A percentile compares a stretch with the other conserved stretches of the same genome.
Evolutionary conservation across 1,139 yeast species (phyloP).

Genomic region (Kodamaea fungicola): DNA sequence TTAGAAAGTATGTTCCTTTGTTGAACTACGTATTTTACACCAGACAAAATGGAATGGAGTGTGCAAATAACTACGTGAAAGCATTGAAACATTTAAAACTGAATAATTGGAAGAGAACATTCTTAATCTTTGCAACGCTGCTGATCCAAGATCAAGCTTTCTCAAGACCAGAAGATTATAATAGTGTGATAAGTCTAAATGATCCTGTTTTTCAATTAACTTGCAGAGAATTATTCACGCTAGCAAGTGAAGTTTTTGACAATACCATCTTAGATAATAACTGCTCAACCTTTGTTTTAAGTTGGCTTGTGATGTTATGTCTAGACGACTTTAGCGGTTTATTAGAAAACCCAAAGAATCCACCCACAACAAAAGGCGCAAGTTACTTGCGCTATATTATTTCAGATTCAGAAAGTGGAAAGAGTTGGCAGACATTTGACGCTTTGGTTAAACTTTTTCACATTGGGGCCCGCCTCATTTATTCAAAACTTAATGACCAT

Average conservation of each 20-base stretch:
- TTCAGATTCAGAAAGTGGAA: conserved; percentile 30
- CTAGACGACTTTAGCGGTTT: conserved; percentile 27
- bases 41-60: conserved; percentile 26
- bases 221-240: conserved; percentile 34
- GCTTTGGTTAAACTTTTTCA: conserved; percentile 39
- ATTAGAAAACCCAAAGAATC: conserved; percentile 11
- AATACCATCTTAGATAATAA: conserved; percentile 18
- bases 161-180: conserved; percentile 53
- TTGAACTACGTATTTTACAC: conserved; percentile 49
- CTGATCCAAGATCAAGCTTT: conserved; percentile 54
- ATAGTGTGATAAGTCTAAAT: conserved; percentile 25
- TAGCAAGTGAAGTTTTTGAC: conserved; percentile 30
- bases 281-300: conserved; percentile 28
- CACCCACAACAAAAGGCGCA: conserved; percentile 34
- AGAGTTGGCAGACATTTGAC: conserved; percentile 44
- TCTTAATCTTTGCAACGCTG: conserved; percentile 49
- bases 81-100: conserved; percentile 43
- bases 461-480: conserved; percentile 37
- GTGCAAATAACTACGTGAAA: conserved; percentile 38
- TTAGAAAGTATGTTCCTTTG: conserved; percentile 47
- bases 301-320: conserved; percentile 36
- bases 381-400: conserved; percentile 30
- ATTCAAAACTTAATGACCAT: conserved; percentile 23
- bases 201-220: conserved; percentile 24
- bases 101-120: conserved; percentile 52